Base-by-base conservation (phyloP, 2,329 filamentous ascomycete species). In the Decorospora gaudefroyi region DNA sequence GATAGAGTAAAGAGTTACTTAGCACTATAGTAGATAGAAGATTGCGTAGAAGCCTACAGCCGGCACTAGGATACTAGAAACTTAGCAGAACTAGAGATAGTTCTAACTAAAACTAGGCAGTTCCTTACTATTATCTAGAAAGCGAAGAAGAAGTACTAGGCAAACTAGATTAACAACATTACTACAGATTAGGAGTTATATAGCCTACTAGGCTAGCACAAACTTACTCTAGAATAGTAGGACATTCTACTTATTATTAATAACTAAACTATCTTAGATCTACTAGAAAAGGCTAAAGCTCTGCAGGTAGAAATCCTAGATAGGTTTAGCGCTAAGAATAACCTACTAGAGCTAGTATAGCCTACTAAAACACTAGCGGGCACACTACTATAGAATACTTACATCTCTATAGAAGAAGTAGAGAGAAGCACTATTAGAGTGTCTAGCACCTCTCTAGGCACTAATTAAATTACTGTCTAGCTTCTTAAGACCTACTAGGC, bases 261-360 rank as follows among this genome's bases (percentile, higher is more conserved):
- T 9, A 17, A 13, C 19, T 1, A 12, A 13, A 31, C 29, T 1
- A 42, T 41, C 7, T 13, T 21, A 21, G 37, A 42, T n/a, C 8
- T 26, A 4, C 11, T 22, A 33, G 31, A 37, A 17, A 46, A 42
- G 37, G 37, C 37, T 2, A 37, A 46, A 11, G 37, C 43, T 2
- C 25, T 46, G 2, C 22, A 30, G 2, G 7, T 9, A 16, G 43
- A 42, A 22, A 6, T 46, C 8, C 37, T 42, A 1, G n/a, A 37
- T 32, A 15, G 27, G 13, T 46, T 23, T 22, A 42, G 2, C 8
- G 12, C 26, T 1, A 22, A 26, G 7, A 29, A 45, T 22, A 22
- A 45, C 31, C 34, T 45, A 4, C 12, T 1, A 11, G 10, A 30
- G 15, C n/a, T n/a, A n/a, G 8, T 17, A 37, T n/a, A n/a, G n/a